Percentiles rank a stretch among this genome's conserved stretches.
Evolutionary conservation across 2,329 filamentous ascomycete species (phyloP).

Genomic region (Trichoderma gracile): DNA sequence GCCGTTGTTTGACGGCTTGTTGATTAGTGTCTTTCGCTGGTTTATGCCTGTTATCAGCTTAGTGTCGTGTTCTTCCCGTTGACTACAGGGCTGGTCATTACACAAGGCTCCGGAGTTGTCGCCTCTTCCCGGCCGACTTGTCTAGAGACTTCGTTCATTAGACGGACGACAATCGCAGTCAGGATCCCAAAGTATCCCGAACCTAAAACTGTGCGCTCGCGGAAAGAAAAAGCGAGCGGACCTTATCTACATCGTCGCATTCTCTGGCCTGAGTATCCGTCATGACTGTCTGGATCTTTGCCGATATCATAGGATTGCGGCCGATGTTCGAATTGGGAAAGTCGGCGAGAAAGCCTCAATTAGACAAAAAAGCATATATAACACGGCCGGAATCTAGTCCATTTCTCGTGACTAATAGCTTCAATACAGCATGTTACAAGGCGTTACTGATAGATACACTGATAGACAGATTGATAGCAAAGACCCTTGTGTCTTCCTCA

Average conservation of each 20-base stretch:
- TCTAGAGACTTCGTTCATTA: too few species aligned
- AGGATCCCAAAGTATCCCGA: background rate
- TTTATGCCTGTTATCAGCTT: conserved; percentile 16
- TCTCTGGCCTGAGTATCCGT: too few species aligned
- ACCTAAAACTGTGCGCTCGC: background rate
- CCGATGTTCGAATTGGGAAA: conserved; percentile 7
- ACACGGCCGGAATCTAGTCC: background rate
- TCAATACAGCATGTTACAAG: background rate
- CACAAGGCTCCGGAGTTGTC: background rate
- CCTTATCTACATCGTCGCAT: conserved; percentile 1
- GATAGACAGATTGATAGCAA: background rate
- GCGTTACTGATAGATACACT: background rate
- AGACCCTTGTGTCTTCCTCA: background rate
- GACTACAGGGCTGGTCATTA: too few species aligned
- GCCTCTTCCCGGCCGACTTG: conserved; percentile 3
- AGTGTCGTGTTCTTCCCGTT: background rate
- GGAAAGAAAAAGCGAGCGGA: background rate
- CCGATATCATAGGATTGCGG: background rate
- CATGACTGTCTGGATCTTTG: background rate
- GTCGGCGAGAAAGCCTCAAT: conserved; percentile 5
- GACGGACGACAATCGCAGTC: too few species aligned
- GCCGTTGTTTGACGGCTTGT: background rate
- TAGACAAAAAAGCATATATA: background rate
- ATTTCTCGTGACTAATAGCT: background rate
- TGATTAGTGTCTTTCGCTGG: background rate